phyloP scores from a whole-genome alignment of 495 filamentous ascomycete genomes.

The Penicillium cinerascens region DNA sequence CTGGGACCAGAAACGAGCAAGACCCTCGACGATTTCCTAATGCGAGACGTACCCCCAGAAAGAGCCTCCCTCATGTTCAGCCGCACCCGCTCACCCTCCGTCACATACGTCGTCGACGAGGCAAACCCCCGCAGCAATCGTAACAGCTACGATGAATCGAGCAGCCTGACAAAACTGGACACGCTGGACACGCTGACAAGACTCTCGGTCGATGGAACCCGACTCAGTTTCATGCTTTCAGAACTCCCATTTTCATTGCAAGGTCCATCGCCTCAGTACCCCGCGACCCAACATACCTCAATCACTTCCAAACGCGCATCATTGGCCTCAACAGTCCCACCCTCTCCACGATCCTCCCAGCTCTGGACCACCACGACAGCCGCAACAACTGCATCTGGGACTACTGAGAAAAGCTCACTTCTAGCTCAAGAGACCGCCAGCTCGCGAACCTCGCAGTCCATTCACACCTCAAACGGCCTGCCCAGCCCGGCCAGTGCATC shows the following conservation, averaged over 20 bases:
- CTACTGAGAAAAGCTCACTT: background rate
- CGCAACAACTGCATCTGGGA: background rate
- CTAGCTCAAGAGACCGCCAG: background rate
- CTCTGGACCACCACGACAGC: background rate
- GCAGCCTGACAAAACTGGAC: conserved; percentile 11
- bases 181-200: conserved; percentile 4
- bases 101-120: conserved; percentile 21
- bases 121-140: conserved; percentile 3
- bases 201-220: conserved; percentile 5
- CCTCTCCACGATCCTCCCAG: background rate
- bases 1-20: conserved; percentile 18
- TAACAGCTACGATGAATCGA: conserved; percentile 7
- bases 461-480: background rate
- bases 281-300: background rate
- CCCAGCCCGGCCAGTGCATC: background rate
- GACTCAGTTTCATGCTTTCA: conserved; percentile 3
- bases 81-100: conserved; percentile 23
- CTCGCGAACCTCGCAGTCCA: conserved; percentile 1
- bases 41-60: conserved; percentile 22
- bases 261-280: background rate
- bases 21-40: conserved; percentile 20
- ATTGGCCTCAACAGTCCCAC: background rate
- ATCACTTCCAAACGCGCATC: background rate
- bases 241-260: background rate
- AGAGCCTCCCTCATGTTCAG: conserved; percentile 30